phyloP scores from a whole-genome alignment of 371 early-diverging fungal species.

The Haplosporangium sp. region DNA sequence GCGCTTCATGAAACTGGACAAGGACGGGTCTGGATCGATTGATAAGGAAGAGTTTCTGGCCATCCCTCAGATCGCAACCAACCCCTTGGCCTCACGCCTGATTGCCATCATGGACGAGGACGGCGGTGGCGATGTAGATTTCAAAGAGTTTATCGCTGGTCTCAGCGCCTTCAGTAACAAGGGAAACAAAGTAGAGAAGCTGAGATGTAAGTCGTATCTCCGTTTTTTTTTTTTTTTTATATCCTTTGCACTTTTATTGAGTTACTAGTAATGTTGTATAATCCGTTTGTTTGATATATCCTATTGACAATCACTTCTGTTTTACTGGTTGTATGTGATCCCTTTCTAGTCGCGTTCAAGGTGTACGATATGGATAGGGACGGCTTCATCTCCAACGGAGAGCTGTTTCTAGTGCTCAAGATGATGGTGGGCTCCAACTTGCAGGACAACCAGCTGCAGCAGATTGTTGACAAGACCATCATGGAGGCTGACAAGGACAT shows the following conservation, averaged over 20 bases:
- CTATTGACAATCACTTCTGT: too few relatives aligned
- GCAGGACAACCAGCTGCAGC: conserved; percentile 94
- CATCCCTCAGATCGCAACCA: conserved; percentile 95
- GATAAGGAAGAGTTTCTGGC: conserved; percentile 96
- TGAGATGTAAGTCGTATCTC: conserved; percentile 75
- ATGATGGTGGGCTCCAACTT: conserved; percentile 98
- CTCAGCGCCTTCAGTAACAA: conserved; percentile 93
- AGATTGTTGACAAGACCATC: conserved; percentile 99
- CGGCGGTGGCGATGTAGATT: conserved; percentile 98
- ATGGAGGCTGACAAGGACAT: conserved; percentile 96
- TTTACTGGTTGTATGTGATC: too few relatives aligned
- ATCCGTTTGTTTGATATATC: too few relatives aligned
- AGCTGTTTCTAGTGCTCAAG: conserved; percentile 95
- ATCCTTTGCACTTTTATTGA: conserved; percentile 1
- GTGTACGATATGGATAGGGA: conserved; percentile 99
- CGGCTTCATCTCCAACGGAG: conserved; percentile 97
- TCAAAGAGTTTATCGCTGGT: conserved; percentile 96
- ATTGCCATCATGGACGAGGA: conserved; percentile 97
- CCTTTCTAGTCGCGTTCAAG: conserved; percentile 89
- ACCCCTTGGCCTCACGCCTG: conserved; percentile 95
- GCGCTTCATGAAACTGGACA: conserved; percentile 96
- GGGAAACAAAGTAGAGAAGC: conserved; percentile 92
- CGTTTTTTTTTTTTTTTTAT: background rate
- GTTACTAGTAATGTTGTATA: too few relatives aligned
- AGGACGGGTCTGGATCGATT: conserved; percentile 93